phyloP scores from a whole-genome alignment of 495 filamentous ascomycete species.

The Pyrenula aspistea region DNA sequence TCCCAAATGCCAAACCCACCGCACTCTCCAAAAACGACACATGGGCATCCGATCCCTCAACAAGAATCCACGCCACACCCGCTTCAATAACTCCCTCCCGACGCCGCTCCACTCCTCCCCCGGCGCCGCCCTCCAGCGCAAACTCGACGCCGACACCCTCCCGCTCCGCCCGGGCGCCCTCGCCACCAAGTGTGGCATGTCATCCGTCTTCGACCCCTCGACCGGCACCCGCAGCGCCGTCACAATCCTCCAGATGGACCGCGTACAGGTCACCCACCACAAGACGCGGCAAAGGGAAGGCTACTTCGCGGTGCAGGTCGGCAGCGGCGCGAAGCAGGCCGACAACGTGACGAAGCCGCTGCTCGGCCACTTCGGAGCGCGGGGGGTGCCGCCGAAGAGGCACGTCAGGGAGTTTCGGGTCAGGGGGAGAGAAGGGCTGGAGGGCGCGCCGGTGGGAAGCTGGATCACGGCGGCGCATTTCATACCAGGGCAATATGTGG shows the following conservation, averaged over 20 bases:
- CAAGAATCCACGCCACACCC: conserved; percentile 27
- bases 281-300: conserved; percentile 74
- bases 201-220: conserved; percentile 65
- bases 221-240: conserved; percentile 70
- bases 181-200: conserved; percentile 90
- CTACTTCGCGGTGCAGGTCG: conserved; percentile 87
- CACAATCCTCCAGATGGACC: conserved; percentile 89
- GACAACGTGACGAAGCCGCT: conserved; percentile 65
- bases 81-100: conserved; percentile 32
- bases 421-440: conserved; percentile 54
- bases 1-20: not conserved
- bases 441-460: conserved; percentile 48
- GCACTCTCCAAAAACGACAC: conserved; percentile 10
- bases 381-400: conserved; percentile 69
- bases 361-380: conserved; percentile 72
- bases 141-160: conserved; percentile 58
- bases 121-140: conserved; percentile 68
- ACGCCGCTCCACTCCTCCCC: conserved; percentile 56
- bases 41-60: conserved; percentile 40
- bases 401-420: conserved; percentile 78
- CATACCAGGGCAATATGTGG: conserved; percentile 78
- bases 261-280: conserved; percentile 73
- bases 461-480: conserved; percentile 76
- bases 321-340: conserved; percentile 62
- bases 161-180: conserved; percentile 74